These are phyloP conservation scores for Mucor lusitanicus DNA, from an alignment of 371 early-diverging fungal species.

Conservation along the genomic window DNA sequence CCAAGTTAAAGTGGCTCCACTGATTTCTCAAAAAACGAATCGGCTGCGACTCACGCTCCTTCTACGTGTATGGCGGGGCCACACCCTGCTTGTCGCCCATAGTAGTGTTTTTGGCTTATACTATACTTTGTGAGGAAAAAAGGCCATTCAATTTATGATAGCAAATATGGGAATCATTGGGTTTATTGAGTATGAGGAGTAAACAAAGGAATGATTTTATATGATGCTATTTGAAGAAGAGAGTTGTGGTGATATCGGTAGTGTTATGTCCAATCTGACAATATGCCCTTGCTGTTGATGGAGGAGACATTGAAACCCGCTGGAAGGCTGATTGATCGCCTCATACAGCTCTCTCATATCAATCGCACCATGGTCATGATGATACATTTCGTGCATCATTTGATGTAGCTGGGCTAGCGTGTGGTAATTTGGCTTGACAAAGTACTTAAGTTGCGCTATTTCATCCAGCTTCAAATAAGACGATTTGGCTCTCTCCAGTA, in stretches of 20 bases:
- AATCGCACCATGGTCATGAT: conserved; percentile 22
- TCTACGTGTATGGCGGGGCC: too few relatives aligned
- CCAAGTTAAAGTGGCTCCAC: too few relatives aligned
- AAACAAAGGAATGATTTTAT: neutral
- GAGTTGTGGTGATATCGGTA: conserved; percentile 3
- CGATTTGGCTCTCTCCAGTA: conserved; percentile 33
- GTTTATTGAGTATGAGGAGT: too few relatives aligned
- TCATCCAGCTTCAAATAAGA: conserved; percentile 41
- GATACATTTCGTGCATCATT: conserved; percentile 34
- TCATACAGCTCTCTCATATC: conserved; percentile 41
- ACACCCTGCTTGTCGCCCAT: too few relatives aligned
- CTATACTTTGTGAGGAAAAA: too few relatives aligned
- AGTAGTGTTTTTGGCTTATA: too few relatives aligned
- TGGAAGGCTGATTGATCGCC: conserved; percentile 17
- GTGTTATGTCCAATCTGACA: conserved; percentile 11
- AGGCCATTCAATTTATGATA: too few relatives aligned
- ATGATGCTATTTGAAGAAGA: neutral
- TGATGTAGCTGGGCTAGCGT: conserved; percentile 33
- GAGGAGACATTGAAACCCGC: conserved; percentile 37
- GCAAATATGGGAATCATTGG: too few relatives aligned
- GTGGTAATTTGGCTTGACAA: conserved; percentile 25
- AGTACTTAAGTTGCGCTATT: conserved; percentile 25
- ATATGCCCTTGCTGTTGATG: conserved; percentile 37
- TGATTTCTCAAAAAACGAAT: too few relatives aligned
- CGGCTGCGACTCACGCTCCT: too few relatives aligned